These are phyloP conservation scores for Pythium volutum DNA, from an alignment of 352 stramenopile genomes.

Conservation along the genomic window DNA sequence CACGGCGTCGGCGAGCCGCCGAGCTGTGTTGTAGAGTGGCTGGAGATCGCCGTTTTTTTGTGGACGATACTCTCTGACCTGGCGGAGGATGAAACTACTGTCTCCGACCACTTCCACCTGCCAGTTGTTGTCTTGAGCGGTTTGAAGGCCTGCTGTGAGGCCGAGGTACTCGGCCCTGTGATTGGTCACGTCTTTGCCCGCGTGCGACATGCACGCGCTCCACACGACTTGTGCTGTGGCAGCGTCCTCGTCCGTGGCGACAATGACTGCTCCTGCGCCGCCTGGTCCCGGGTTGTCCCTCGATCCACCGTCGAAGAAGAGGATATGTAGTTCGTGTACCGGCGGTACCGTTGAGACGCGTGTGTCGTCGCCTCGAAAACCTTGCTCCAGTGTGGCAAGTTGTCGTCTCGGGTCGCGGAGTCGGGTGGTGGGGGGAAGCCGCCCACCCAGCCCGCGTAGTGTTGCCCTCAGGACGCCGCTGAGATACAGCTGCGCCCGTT, in stretches of 20 bases:
- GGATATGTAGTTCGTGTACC: too few relatives aligned
- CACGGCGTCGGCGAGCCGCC: not conserved
- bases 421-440: too few relatives aligned
- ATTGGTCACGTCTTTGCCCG: conserved; percentile 2
- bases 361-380: too few relatives aligned
- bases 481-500: too few relatives aligned
- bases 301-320: conserved; percentile 7
- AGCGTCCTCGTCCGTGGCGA: not conserved
- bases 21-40: not conserved
- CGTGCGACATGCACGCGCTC: not conserved
- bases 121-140: not conserved
- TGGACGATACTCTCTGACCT: not conserved
- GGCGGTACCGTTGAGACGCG: too few relatives aligned
- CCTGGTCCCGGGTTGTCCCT: conserved; percentile 9
- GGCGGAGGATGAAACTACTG: conserved; percentile 6
- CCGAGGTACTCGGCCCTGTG: conserved; percentile 8
- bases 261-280: not conserved
- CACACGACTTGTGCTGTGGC: not conserved
- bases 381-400: too few relatives aligned
- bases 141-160: not conserved
- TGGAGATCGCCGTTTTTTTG: not conserved
- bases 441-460: too few relatives aligned
- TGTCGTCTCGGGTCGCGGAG: too few relatives aligned
- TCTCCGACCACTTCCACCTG: not conserved
- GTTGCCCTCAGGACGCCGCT: too few relatives aligned